phyloP scores from a whole-genome alignment of 176 grass and related monocot genomes.

The Pharus latifolius region DNA sequence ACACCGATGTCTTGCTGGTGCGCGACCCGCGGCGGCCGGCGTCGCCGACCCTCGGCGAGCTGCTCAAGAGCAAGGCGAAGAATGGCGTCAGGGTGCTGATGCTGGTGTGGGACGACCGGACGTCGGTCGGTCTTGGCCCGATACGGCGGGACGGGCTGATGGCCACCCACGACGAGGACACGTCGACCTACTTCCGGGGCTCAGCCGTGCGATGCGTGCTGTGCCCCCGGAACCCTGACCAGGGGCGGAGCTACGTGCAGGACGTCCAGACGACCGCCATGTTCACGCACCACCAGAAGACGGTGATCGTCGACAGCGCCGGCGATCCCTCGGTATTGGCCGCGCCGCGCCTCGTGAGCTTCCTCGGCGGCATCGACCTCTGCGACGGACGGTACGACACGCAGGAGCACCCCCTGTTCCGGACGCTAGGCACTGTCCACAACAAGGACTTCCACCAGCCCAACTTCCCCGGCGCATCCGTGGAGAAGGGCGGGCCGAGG shows the following conservation, averaged over 20 bases:
- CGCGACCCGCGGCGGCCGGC: slow-evolving; percentile 30
- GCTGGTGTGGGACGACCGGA: slow-evolving; percentile 79
- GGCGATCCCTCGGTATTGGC: neutral
- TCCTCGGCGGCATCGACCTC: slow-evolving; percentile 72
- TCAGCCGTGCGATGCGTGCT: slow-evolving; percentile 52
- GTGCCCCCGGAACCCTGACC: slow-evolving; percentile 62
- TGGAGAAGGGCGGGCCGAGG: slow-evolving; percentile 44
- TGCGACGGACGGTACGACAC: slow-evolving; percentile 71
- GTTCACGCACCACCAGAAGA: slow-evolving; percentile 98
- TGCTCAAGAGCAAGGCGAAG: slow-evolving; percentile 56
- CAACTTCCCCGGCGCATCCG: slow-evolving; percentile 41
- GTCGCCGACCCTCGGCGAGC: slow-evolving; percentile 46
- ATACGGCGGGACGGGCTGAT: slow-evolving; percentile 76
- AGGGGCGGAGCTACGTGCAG: slow-evolving; percentile 64
- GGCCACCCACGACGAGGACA: slow-evolving; percentile 85
- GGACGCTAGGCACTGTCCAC: slow-evolving; percentile 31
- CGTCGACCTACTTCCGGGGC: slow-evolving; percentile 36
- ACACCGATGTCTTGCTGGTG: slow-evolving; percentile 49
- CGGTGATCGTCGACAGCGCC: slow-evolving; percentile 44
- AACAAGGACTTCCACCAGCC: slow-evolving; percentile 53
- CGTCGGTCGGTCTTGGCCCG: slow-evolving; percentile 58
- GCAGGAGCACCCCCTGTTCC: slow-evolving; percentile 54
- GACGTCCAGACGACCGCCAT: slow-evolving; percentile 47
- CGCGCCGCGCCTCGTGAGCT: slow-evolving; percentile 16
- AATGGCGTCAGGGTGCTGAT: slow-evolving; percentile 60